Conservation (phyloP, 345 rosid genomes). For the rapeseed (Brassica napus) region Da-Ae NC_063437.1:21274001-21274500, state of each 20-base stretch:
- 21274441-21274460: neutral
- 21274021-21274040: neutral
- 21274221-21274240: slow-evolving; percentile 45
- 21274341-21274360: neutral
- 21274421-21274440: slow-evolving; percentile 20
- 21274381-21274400: slow-evolving; percentile 10
- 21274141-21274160: neutral
- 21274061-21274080: neutral
- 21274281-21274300: neutral
- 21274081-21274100: neutral
- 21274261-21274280: slow-evolving; percentile 21
- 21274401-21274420: neutral
- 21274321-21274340: neutral
- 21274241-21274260: slow-evolving; percentile 43
- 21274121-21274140: slow-evolving; percentile 4
- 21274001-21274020: slow-evolving; percentile 7
- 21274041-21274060: slow-evolving; percentile 7
- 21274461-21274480: neutral
- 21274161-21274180: slow-evolving; percentile 8
- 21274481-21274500: slow-evolving; percentile 33
- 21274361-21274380: slow-evolving; percentile 1
- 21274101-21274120: neutral
- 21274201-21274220: slow-evolving; percentile 37
- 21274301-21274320: neutral
- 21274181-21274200: slow-evolving; percentile 43